Evolutionary conservation across 164 flowering plant genomes (phyloP).

Genomic region (Nelumbo lutea): DNA sequence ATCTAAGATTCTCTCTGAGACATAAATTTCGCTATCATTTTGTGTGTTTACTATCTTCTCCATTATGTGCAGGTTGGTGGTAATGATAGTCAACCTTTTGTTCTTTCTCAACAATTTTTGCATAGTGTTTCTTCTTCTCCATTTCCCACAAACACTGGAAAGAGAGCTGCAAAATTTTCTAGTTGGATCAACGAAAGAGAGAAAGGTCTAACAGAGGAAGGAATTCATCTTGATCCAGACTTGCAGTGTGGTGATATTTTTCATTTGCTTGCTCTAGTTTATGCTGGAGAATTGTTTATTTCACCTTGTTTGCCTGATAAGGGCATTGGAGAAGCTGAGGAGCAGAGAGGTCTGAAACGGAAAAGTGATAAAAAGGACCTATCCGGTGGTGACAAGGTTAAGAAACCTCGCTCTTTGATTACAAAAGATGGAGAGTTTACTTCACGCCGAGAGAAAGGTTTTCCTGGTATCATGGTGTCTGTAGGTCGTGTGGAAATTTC

Average conservation of each 20-base stretch:
- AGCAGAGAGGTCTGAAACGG: slow-evolving; percentile 45
- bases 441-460: slow-evolving; percentile 84
- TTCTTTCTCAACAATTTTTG: slow-evolving; percentile 72
- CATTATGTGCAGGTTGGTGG: slow-evolving; percentile 38
- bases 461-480: slow-evolving; percentile 73
- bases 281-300: slow-evolving; percentile 59
- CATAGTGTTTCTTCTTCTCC: slow-evolving; percentile 59
- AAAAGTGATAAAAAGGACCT: slow-evolving; percentile 39
- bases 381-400: slow-evolving; percentile 24
- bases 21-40: not conserved
- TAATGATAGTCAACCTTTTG: slow-evolving; percentile 53
- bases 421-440: slow-evolving; percentile 47
- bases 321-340: slow-evolving; percentile 90
- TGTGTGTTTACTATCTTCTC: slow-evolving; percentile 4
- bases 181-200: slow-evolving; percentile 64
- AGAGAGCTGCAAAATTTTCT: slow-evolving; percentile 56
- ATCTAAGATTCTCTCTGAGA: too few relatives aligned
- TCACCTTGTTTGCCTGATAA: slow-evolving; percentile 68
- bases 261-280: slow-evolving; percentile 64
- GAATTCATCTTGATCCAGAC: slow-evolving; percentile 48
- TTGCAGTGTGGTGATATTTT: slow-evolving; percentile 81
- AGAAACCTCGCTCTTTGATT: slow-evolving; percentile 38
- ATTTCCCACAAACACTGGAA: slow-evolving; percentile 73
- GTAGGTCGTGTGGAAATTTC: slow-evolving; percentile 36
- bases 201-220: slow-evolving; percentile 49